Percentiles rank a stretch among this genome's conserved stretches.
Evolutionary conservation across 208 protist species (phyloP).

Genomic region (Leishmania turanica): DNA sequence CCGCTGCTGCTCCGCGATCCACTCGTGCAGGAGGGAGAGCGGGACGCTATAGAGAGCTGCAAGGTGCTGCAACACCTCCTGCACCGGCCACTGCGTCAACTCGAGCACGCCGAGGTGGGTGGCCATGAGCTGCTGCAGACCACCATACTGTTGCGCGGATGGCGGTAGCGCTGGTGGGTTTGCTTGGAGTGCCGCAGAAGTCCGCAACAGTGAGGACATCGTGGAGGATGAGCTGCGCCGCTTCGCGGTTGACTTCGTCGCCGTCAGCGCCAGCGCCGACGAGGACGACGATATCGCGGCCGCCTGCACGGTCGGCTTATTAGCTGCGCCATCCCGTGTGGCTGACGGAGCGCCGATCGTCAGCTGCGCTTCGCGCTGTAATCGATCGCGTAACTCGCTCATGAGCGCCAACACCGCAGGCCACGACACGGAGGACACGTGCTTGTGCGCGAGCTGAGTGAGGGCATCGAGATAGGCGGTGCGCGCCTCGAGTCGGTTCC

Average conservation of each 20-base stretch:
- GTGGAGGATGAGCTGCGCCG: background rate
- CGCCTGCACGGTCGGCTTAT: background rate
- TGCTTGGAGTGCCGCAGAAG: background rate
- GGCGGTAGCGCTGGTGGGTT: background rate
- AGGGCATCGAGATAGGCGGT: slow-evolving; percentile 56
- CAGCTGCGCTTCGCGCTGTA: slow-evolving; percentile 30
- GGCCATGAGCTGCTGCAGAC: slow-evolving; percentile 41
- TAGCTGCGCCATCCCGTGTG: background rate
- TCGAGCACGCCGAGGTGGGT: slow-evolving; percentile 45
- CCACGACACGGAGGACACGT: slow-evolving; percentile 38
- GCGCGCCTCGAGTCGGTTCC: slow-evolving; percentile 38
- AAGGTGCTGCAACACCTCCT: slow-evolving; percentile 61
- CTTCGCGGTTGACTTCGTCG: background rate
- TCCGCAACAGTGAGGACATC: background rate
- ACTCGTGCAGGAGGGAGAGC: slow-evolving; percentile 37
- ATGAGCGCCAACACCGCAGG: slow-evolving; percentile 33
- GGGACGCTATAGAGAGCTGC: slow-evolving; percentile 49
- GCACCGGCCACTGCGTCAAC: slow-evolving; percentile 53
- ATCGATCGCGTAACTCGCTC: slow-evolving; percentile 32
- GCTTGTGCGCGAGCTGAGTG: slow-evolving; percentile 27
- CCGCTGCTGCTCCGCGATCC: slow-evolving; percentile 50
- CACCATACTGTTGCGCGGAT: slow-evolving; percentile 11
- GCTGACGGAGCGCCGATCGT: slow-evolving; percentile 27
- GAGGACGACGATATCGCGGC: background rate
- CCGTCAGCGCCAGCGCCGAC: background rate